A percentile compares a stretch with the other conserved stretches of the same genome.
Conservation (phyloP, 2,329 filamentous ascomycete species). For the Claviceps arundinis region DNA sequence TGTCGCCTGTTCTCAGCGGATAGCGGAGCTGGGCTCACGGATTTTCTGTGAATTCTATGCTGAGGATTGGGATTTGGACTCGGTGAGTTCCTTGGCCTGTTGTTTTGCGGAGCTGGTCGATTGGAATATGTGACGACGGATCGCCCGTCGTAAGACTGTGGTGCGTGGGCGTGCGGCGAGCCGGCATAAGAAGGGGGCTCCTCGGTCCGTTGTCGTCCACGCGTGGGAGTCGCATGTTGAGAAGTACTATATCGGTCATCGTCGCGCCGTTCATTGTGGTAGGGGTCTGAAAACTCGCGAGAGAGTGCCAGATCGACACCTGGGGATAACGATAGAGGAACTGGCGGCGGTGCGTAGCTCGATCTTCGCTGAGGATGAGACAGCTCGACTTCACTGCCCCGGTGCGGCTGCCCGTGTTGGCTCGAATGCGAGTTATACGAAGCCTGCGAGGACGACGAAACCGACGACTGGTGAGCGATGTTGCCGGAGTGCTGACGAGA, state of each 20-base stretch:
- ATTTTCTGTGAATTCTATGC: conserved; percentile 54
- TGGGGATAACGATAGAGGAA: conserved; percentile 47
- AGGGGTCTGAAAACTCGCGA: conserved; percentile 42
- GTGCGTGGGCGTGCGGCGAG: conserved; percentile 19
- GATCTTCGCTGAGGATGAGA: conserved; percentile 17
- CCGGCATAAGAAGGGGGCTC: conserved; percentile 14
- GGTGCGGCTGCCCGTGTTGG: conserved; percentile 18
- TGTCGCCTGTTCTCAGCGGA: conserved; percentile 34
- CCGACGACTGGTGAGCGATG: conserved; percentile 9
- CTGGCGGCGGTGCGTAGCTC: conserved; percentile 29
- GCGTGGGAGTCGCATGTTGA: conserved; percentile 26
- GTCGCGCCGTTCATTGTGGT: conserved; percentile 13
- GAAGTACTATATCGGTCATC: conserved; percentile 30
- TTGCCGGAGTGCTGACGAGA: conserved; percentile 13
- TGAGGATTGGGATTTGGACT: conserved; percentile 28
- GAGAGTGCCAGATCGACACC: conserved; percentile 43
- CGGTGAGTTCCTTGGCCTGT: conserved; percentile 20
- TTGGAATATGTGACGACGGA: conserved; percentile 25
- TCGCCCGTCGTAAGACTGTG: conserved; percentile 32
- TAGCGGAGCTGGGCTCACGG: conserved; percentile 56
- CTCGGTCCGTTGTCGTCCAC: conserved; percentile 27
- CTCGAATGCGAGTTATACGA: conserved; percentile 16
- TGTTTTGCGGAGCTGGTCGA: conserved; percentile 15
- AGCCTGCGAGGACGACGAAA: conserved; percentile 17
- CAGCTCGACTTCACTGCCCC: conserved; percentile 24